Percentiles rank a stretch among this genome's conserved stretches.
These are phyloP conservation scores for Aspergillus hiratsukae DNA, from an alignment of 2,329 filamentous ascomycete species.

Conservation along the genomic window DNA sequence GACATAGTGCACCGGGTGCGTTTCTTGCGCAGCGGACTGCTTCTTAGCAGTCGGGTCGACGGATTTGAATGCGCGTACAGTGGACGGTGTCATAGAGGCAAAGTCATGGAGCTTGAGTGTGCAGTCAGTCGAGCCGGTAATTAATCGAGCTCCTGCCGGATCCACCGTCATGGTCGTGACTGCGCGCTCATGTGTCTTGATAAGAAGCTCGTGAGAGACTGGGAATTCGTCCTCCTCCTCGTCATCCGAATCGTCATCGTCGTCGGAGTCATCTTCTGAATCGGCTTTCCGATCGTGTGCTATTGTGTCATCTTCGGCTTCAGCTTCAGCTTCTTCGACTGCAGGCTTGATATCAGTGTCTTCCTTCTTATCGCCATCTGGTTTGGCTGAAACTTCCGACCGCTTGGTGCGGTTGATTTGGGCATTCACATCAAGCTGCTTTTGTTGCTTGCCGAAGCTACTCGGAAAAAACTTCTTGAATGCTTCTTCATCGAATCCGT, in stretches of 20 bases:
- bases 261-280: slow-evolving; percentile 41
- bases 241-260: slow-evolving; percentile 54
- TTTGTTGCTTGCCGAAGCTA: slow-evolving; percentile 78
- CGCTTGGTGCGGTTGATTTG: slow-evolving; percentile 79
- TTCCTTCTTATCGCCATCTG: slow-evolving; percentile 19
- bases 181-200: slow-evolving; percentile 87
- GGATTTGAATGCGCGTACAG: slow-evolving; percentile 86
- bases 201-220: slow-evolving; percentile 83
- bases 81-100: slow-evolving; percentile 90
- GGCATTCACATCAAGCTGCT: slow-evolving; percentile 66
- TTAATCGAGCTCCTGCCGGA: slow-evolving; percentile 74
- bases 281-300: slow-evolving; percentile 15
- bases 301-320: slow-evolving; percentile 21
- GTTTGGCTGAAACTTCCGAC: slow-evolving; percentile 39
- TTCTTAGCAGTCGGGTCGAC: slow-evolving; percentile 82
- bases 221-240: slow-evolving; percentile 79
- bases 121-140: slow-evolving; percentile 89
- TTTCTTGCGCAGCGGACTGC: slow-evolving; percentile 65
- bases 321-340: slow-evolving; percentile 12
- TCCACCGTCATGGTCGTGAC: slow-evolving; percentile 83
- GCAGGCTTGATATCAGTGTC: slow-evolving; percentile 15
- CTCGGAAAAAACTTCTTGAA: slow-evolving; percentile 65
- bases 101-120: slow-evolving; percentile 93
- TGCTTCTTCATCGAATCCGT: slow-evolving; percentile 43
- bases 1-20: slow-evolving; percentile 81